phyloP scores from a whole-genome alignment of 331 rosid genomes.

The Spiraea crenata region DNA sequence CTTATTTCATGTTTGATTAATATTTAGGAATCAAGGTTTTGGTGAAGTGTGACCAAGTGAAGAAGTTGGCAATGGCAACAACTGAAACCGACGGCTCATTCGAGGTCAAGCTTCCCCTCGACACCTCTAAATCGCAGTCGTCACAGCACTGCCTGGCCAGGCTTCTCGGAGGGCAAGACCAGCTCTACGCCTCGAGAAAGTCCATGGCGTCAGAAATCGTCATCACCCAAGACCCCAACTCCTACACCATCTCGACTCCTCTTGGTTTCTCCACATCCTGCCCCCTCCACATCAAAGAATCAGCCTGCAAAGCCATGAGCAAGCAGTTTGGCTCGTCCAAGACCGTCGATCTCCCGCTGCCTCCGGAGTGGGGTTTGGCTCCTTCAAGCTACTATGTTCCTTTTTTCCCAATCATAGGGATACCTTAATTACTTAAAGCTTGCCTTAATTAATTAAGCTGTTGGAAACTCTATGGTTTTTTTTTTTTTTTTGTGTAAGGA shows the following conservation, averaged over 20 bases:
- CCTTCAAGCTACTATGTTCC: conserved; percentile 77
- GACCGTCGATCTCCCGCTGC: conserved; percentile 62
- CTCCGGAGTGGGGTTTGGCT: conserved; percentile 83
- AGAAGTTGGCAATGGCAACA: conserved; percentile 37
- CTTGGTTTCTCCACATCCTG: conserved; percentile 59
- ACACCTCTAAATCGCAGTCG: conserved; percentile 9
- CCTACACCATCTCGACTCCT: conserved; percentile 53
- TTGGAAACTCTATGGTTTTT: too few species aligned
- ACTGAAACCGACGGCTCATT: conserved; percentile 67
- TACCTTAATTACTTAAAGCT: conserved; percentile 47
- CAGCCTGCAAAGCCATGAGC: conserved; percentile 30
- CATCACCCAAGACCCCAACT: conserved; percentile 24
- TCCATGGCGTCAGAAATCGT: conserved; percentile 41
- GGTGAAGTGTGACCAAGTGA: conserved; percentile 59
- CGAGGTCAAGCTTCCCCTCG: conserved; percentile 42
- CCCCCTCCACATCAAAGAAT: conserved; percentile 30
- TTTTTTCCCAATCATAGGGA: conserved; percentile 82
- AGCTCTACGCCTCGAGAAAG: conserved; percentile 48
- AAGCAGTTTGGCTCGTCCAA: conserved; percentile 47
- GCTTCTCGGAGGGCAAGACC: conserved; percentile 66
- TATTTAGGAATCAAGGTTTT: conserved; percentile 56
- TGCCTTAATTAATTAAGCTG: too few species aligned
- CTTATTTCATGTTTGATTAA: background rate
- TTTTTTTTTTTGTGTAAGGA: too few species aligned
- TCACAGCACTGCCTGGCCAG: conserved; percentile 44